Base-by-base conservation (phyloP, 129 eudicot genomes). In the Lactuca sativa region DNA sequence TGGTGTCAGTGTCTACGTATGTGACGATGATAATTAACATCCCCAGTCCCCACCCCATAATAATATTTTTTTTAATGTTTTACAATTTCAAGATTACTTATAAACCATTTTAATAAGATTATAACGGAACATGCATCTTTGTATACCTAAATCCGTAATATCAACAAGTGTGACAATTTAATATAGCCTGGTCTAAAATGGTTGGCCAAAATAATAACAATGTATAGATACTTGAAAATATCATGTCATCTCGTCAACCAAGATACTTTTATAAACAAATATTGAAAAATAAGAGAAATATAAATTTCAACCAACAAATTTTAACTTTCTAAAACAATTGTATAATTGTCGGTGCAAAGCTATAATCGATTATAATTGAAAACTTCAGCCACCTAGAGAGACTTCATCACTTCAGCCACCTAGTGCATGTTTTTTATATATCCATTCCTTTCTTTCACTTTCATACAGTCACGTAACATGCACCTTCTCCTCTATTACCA, bases 331-430 rank as follows among this genome's bases (percentile, higher is more conserved):
- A 43, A 63, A 41, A 17, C 13, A n/a, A 64, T 37, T 62, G 17
- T n/a, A 17, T 9, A 18, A 11, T 52, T 12, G 59, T 66, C 14
- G 44, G 70, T 48, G 58, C n/a, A 66, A 66, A 66, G 5, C 18
- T 15, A 13, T 13, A 66, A 14, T 13, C 16, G 36, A 5, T 30
- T 47, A 21, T 65, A 3, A 11, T 0, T 25, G 5, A 30, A 48
- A 30, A 31, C 7, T 33, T 31, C 14, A 18, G 4, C 25, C 4
- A 56, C 49, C 49, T 25, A 25, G 30, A 25, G 30, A 25, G 30
- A 25, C 30, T 25, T 25, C 30, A 25, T 0, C 30, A 25, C 30
- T 25, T 25, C 30, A 25, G 30, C 30, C 30, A 25, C 30, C 30
- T 25, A 25, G 7, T 43, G 49, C 49, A 43, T 8, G 13, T 43